phyloP scores from a whole-genome alignment of 2,329 filamentous ascomycete species.

The Arthrobotrys musiformis region DNA sequence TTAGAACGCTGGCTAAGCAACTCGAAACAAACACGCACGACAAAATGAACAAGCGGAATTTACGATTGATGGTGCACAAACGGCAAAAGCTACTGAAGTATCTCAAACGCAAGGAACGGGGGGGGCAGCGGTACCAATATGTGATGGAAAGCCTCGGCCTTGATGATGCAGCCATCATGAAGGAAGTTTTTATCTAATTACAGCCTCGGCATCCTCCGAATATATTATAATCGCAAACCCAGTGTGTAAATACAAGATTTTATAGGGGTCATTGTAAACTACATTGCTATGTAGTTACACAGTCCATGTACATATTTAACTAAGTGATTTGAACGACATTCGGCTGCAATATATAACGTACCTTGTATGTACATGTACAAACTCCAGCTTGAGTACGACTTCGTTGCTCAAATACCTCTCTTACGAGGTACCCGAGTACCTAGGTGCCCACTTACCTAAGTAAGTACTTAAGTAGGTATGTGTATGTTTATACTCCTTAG shows the following conservation, averaged over 20 bases:
- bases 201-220: neutral
- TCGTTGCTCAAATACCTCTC: neutral
- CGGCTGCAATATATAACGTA: no score
- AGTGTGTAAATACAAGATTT: neutral
- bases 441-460: neutral
- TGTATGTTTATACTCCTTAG: neutral
- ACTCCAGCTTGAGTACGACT: no score
- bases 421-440: neutral
- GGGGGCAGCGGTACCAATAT: constrained; percentile 88
- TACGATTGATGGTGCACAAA: constrained; percentile 85
- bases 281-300: no score
- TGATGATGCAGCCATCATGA: constrained; percentile 59
- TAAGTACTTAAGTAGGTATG: neutral
- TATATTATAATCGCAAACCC: neutral
- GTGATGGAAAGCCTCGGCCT: constrained; percentile 85
- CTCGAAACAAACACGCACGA: constrained; percentile 79
- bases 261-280: neutral
- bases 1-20: constrained; percentile 79
- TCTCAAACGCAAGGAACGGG: constrained; percentile 86
- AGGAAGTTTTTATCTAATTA: constrained; percentile 58
- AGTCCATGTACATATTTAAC: constrained; percentile 1
- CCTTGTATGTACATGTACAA: no score
- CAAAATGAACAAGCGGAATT: constrained; percentile 91
- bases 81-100: constrained; percentile 90
- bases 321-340: no score